Evolutionary conservation across 257 asterid genomes (phyloP).

Genomic region (Gentiana straminea): DNA sequence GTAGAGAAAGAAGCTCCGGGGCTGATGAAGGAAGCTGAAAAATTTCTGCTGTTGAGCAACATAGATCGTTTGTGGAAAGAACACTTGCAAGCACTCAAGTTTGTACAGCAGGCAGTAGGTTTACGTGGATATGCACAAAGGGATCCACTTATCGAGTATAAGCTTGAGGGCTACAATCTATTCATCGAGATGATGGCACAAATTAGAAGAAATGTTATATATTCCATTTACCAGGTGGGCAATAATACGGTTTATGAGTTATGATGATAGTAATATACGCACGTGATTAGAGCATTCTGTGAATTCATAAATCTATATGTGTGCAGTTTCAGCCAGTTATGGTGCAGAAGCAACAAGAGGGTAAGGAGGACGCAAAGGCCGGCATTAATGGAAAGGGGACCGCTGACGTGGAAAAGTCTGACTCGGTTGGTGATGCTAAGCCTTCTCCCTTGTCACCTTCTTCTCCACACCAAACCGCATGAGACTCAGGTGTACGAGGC

Average conservation of each 20-base stretch:
- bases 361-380: conserved; percentile 19
- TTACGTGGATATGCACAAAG: conserved; percentile 97
- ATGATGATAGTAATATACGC: no score
- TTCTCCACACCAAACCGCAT: no score
- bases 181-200: conserved; percentile 99
- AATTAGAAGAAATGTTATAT: conserved; percentile 87
- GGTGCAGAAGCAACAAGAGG: conserved; percentile 58
- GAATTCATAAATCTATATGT: conserved; percentile 6
- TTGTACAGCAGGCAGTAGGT: conserved; percentile 99
- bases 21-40: conserved; percentile 96
- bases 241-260: background rate
- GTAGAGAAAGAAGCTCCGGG: conserved; percentile 96
- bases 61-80: conserved; percentile 97
- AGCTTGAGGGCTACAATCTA: conserved; percentile 97
- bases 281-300: conserved; percentile 2
- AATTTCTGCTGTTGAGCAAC: conserved; percentile 81
- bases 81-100: conserved; percentile 96
- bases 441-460: no score
- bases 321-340: conserved; percentile 79
- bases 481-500: no score
- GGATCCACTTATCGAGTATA: conserved; percentile 95
- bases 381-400: conserved; percentile 37
- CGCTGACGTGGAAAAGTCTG: conserved; percentile 2
- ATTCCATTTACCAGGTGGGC: conserved; percentile 84
- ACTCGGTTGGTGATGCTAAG: conserved; percentile 13